Evolutionary conservation across 169 alveolate genomes (phyloP).

Genomic region (Perkinsus marinus): DNA sequence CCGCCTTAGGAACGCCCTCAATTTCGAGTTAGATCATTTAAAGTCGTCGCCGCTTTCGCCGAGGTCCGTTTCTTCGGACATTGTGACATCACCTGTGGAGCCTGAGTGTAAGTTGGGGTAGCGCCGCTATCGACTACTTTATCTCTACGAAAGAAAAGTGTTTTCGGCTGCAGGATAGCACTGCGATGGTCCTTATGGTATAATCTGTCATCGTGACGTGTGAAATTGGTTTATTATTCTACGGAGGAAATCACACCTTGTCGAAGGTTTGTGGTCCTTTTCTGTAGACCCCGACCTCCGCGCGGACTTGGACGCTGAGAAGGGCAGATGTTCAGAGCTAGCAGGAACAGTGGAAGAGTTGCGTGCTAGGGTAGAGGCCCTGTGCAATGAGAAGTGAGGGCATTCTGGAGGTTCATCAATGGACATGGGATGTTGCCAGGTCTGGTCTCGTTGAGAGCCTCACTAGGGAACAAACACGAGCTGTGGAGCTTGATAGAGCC

Average conservation of each 20-base stretch:
- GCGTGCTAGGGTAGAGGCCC: neutral
- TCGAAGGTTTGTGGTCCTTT: too few species aligned
- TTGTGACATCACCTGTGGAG: neutral
- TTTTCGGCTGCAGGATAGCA: too few species aligned
- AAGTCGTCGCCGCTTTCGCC: neutral
- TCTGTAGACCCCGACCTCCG: neutral
- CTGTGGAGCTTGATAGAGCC: too few species aligned
- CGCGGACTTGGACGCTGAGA: neutral
- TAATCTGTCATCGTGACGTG: too few species aligned
- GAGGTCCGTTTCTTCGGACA: neutral
- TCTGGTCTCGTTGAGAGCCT: neutral
- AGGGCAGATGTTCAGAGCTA: neutral
- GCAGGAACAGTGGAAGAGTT: neutral
- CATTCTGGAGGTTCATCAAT: neutral
- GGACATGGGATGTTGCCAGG: neutral
- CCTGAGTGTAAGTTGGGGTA: neutral
- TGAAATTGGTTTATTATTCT: too few species aligned
- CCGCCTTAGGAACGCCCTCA: neutral
- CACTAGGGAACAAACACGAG: neutral
- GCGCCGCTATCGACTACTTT: too few species aligned
- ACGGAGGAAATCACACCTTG: too few species aligned
- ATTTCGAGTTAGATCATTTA: neutral
- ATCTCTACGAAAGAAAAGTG: too few species aligned
- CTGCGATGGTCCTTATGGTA: too few species aligned
- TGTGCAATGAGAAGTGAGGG: neutral